Conservation (phyloP, 2,329 filamentous ascomycete species). For the Cordyceps pruinosa region DNA sequence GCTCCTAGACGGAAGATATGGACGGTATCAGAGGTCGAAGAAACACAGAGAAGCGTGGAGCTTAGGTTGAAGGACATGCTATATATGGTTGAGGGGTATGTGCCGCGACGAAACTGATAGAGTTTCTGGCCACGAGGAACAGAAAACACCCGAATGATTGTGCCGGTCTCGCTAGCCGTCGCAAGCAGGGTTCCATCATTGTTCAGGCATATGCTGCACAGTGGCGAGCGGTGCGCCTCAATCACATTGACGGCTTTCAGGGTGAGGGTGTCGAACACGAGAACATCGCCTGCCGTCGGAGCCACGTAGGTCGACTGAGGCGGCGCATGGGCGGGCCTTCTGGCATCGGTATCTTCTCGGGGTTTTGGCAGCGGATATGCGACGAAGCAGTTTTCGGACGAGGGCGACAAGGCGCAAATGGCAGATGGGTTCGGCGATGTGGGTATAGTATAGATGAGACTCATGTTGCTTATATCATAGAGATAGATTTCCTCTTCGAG, state of each 20-base stretch:
- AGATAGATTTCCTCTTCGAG: slow-evolving; percentile 95
- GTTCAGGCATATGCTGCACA: slow-evolving; percentile 87
- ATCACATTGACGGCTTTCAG: slow-evolving; percentile 92
- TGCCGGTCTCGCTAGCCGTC: slow-evolving; percentile 94
- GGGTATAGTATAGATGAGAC: slow-evolving; percentile 81
- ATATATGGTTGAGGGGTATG: slow-evolving; percentile 91
- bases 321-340: slow-evolving; percentile 73
- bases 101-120: slow-evolving; percentile 91
- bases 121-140: slow-evolving; percentile 87
- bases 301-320: slow-evolving; percentile 71
- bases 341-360: slow-evolving; percentile 50
- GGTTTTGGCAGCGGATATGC: slow-evolving; percentile 83
- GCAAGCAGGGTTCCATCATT: slow-evolving; percentile 86
- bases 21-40: slow-evolving; percentile 91
- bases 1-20: slow-evolving; percentile 82
- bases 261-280: slow-evolving; percentile 85
- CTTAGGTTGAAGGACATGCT: slow-evolving; percentile 98
- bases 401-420: slow-evolving; percentile 87
- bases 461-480: slow-evolving; percentile 99
- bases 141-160: slow-evolving; percentile 92
- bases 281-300: slow-evolving; percentile 82
- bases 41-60: slow-evolving; percentile 88
- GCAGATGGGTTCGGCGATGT: slow-evolving; percentile 90
- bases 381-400: slow-evolving; percentile 91
- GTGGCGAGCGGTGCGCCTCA: slow-evolving; percentile 84